Evolutionary conservation across 2,329 filamentous ascomycete genomes (phyloP).

Genomic region (Colletotrichum australisinense): DNA sequence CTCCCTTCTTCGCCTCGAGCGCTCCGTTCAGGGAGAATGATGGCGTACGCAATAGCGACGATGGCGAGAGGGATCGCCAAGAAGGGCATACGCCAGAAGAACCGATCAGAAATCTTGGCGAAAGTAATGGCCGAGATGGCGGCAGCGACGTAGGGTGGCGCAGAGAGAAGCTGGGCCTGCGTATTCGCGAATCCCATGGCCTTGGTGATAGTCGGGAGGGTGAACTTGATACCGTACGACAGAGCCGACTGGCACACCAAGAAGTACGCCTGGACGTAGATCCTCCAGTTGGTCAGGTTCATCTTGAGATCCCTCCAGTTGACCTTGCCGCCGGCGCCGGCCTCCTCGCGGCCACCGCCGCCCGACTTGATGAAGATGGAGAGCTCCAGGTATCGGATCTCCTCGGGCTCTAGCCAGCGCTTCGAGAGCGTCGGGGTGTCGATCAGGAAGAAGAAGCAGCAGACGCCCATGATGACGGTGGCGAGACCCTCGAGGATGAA

Average conservation of each 20-base stretch:
- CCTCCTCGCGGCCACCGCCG: slow-evolving; percentile 37
- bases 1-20: slow-evolving; percentile 17
- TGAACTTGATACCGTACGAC: slow-evolving; percentile 50
- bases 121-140: slow-evolving; percentile 67
- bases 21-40: slow-evolving; percentile 32
- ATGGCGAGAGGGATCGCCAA: slow-evolving; percentile 30
- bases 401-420: slow-evolving; percentile 39
- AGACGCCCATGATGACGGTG: slow-evolving; percentile 43
- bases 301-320: slow-evolving; percentile 44
- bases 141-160: slow-evolving; percentile 41
- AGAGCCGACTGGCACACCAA: slow-evolving; percentile 44
- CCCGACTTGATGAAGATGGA: slow-evolving; percentile 45
- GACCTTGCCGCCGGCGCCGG: slow-evolving; percentile 38
- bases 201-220: slow-evolving; percentile 48
- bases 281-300: slow-evolving; percentile 45
- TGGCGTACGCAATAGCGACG: slow-evolving; percentile 30
- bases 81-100: slow-evolving; percentile 67
- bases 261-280: slow-evolving; percentile 48
- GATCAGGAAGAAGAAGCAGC: slow-evolving; percentile 38
- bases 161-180: slow-evolving; percentile 42
- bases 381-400: slow-evolving; percentile 44
- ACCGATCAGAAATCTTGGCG: slow-evolving; percentile 75
- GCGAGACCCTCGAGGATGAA: slow-evolving; percentile 38
- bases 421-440: slow-evolving; percentile 40
- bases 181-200: slow-evolving; percentile 49